Conservation (phyloP, 2,329 filamentous ascomycete genomes). For the Delphinella strobiligena region DNA sequence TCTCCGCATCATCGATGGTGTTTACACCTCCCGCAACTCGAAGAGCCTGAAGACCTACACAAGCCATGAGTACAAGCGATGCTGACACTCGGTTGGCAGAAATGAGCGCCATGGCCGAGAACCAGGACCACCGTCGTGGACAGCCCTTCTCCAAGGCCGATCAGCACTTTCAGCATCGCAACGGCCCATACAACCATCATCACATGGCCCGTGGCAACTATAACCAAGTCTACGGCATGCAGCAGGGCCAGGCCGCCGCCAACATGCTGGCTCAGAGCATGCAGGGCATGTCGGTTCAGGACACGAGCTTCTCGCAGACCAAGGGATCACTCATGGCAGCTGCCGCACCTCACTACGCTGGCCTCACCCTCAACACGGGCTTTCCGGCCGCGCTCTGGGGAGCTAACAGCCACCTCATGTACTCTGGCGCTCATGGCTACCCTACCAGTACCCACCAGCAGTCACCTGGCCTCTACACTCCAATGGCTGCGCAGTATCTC, state of each 20-base stretch:
- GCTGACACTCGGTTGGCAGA: no score
- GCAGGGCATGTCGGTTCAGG: slow-evolving; percentile 27
- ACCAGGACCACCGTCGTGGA: slow-evolving; percentile 20
- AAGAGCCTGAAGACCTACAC: no score
- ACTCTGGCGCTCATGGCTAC: slow-evolving; percentile 17
- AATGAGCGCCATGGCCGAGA: slow-evolving; percentile 22
- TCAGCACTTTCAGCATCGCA: slow-evolving; percentile 16
- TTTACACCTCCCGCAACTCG: no score
- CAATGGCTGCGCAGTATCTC: slow-evolving; percentile 29
- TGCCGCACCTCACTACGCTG: slow-evolving; percentile 17
- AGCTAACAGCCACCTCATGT: slow-evolving; percentile 19
- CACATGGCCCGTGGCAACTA: slow-evolving; percentile 20
- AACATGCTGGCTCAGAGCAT: slow-evolving; percentile 27
- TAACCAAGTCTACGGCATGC: slow-evolving; percentile 22
- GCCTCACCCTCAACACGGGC: slow-evolving; percentile 14
- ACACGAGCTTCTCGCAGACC: slow-evolving; percentile 22
- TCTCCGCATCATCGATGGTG: no score
- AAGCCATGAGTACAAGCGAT: no score
- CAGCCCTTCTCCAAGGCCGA: slow-evolving; percentile 8
- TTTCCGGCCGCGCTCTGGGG: slow-evolving; percentile 22
- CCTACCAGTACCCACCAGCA: slow-evolving; percentile 17
- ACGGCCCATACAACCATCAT: slow-evolving; percentile 15
- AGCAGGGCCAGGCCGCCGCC: slow-evolving; percentile 15
- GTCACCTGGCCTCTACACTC: slow-evolving; percentile 32
- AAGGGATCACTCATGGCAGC: slow-evolving; percentile 20